Base-by-base conservation (phyloP, 129 eudicot genomes). In the Artemisia tridentata region DNA sequence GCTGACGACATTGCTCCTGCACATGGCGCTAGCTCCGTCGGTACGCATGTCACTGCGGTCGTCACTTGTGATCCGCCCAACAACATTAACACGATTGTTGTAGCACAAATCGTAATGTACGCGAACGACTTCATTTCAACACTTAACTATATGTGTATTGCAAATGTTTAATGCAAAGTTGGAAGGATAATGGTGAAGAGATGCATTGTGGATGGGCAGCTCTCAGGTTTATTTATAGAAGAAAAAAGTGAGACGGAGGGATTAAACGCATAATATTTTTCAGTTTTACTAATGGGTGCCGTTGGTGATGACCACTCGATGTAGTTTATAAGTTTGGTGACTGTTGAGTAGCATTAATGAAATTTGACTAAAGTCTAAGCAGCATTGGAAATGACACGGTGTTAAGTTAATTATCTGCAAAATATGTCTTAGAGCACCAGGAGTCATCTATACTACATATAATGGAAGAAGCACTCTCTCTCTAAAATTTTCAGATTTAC, bases 11-110 rank as follows among this genome's bases (percentile, higher is more conserved):
- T 72, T 2, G 88, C 84, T 3, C 66, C 1, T 15, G 65, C 45
- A 51, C 89, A 85, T 10, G 86, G 84, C 15, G 64, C 48, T n/a
- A 80, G 74, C 70, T 80, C 64, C 1, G 16, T 18, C 16, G 71
- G 62, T 6, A 18, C 20, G 78, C 84, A 80, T 15, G 84, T 80
- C 48, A 56, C 84, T 17, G 77, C 81, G 21, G 19, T 23, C 55
- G 69, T 31, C 16, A 49, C 23, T 43, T 65, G 60, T 19, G 65
- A 58, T 65, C 52, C 77, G 6, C 27, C 52, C 75, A 73, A 68
- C 29, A 68, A 10, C 70, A 67, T 7, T 21, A 72, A 41, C 4
- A 74, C 55, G 29, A 74, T 4, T 27, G 49, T 23, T 17, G 59
- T n/a, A 14, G 70, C 63, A 57, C 45, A 57, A 17, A 71, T 4